Percentiles rank a stretch among this genome's conserved stretches.
phyloP scores from a whole-genome alignment of 2,329 filamentous ascomycete genomes.

The Colletotrichum sojae region DNA sequence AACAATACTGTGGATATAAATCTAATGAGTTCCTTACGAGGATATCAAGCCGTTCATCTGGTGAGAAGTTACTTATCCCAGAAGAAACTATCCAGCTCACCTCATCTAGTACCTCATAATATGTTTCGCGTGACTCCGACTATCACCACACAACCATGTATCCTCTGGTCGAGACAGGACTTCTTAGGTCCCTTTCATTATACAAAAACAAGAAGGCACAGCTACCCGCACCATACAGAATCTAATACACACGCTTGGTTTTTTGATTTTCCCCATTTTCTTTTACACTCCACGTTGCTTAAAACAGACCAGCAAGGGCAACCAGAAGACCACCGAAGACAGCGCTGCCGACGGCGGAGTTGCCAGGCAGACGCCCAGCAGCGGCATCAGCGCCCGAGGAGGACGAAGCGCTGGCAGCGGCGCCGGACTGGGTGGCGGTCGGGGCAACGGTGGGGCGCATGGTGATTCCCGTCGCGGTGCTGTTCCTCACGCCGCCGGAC shows the following conservation, averaged over 20 bases:
- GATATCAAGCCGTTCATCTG: too few species aligned
- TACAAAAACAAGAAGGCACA: constrained; percentile 11
- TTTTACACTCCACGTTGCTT: not conserved
- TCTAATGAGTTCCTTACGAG: too few species aligned
- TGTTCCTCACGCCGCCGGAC: constrained; percentile 20
- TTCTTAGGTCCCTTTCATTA: constrained; percentile 2
- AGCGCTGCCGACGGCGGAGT: constrained; percentile 23
- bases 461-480: constrained; percentile 14
- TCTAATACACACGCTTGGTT: constrained; percentile 2
- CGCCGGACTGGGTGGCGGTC: constrained; percentile 29
- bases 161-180: not conserved
- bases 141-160: too few species aligned
- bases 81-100: too few species aligned
- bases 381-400: constrained; percentile 14
- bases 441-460: constrained; percentile 14
- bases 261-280: not conserved
- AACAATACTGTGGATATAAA: too few species aligned
- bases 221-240: constrained; percentile 20
- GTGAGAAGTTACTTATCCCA: too few species aligned
- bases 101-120: not conserved
- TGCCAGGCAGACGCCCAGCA: not conserved
- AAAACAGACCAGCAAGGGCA: constrained; percentile 34
- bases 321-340: constrained; percentile 27
- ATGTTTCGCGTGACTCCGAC: too few species aligned
- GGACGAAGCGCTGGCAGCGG: constrained; percentile 26